Evolutionary conservation across 192 early-diverging fungal genomes (phyloP).

Genomic region (Funneliformis geosporum): DNA sequence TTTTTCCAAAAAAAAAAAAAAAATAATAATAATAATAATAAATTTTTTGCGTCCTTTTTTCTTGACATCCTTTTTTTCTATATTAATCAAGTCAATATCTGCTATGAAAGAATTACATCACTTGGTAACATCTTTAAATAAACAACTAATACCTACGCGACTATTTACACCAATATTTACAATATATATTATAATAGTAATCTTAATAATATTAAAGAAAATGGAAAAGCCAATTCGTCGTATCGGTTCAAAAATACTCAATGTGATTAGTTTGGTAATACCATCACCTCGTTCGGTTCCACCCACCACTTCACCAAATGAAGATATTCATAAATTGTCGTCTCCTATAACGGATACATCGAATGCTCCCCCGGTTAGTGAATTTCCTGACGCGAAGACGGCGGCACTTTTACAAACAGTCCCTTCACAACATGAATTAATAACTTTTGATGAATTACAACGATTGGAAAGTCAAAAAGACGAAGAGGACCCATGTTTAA

Average conservation of each 20-base stretch:
- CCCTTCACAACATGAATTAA: neutral
- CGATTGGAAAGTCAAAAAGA: neutral
- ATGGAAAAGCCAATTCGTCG: neutral
- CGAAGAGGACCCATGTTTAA: slow-evolving; percentile 42
- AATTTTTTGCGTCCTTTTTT: neutral
- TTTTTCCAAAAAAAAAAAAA: no score
- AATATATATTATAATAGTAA: neutral
- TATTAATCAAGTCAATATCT: neutral
- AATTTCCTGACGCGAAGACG: neutral
- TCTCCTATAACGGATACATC: neutral
- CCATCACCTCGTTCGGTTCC: neutral
- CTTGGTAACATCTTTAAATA: neutral
- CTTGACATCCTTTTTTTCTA: neutral
- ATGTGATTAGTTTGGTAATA: neutral
- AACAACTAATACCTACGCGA: neutral
- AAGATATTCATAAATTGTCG: neutral
- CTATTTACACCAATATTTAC: neutral
- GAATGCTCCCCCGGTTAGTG: neutral
- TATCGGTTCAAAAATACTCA: neutral
- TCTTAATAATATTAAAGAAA: neutral
- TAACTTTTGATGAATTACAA: neutral
- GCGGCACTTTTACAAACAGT: neutral
- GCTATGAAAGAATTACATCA: neutral
- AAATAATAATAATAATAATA: no score
- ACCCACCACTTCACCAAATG: neutral